These are phyloP conservation scores for Pythium sukuiense DNA, from an alignment of 352 stramenopile species.

Conservation along the genomic window DNA sequence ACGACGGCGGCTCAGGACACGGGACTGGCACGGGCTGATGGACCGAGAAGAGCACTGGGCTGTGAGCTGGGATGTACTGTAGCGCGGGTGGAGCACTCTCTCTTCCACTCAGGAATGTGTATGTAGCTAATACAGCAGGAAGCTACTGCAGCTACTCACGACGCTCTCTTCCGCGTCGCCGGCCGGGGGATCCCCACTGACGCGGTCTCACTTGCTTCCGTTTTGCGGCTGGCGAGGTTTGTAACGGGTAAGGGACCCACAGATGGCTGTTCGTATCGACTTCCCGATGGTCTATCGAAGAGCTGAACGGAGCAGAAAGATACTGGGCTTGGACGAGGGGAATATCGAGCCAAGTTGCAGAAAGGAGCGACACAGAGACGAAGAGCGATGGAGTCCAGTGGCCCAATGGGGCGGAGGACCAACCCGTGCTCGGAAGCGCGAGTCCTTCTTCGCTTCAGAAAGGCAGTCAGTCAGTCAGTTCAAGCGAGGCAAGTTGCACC, in stretches of 20 bases:
- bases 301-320: background rate
- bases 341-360: too few relatives aligned
- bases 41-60: background rate
- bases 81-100: background rate
- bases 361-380: slow-evolving; percentile 4
- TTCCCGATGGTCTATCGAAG: background rate
- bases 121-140: too few relatives aligned
- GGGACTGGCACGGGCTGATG: background rate
- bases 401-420: background rate
- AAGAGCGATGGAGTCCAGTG: background rate
- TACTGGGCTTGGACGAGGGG: too few relatives aligned
- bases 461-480: slow-evolving; percentile 6
- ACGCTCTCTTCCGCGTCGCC: slow-evolving; percentile 9
- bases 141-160: background rate
- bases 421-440: background rate
- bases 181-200: slow-evolving; percentile 5
- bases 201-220: slow-evolving; percentile 1
- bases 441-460: slow-evolving; percentile 2
- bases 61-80: too few relatives aligned
- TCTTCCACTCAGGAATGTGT: background rate
- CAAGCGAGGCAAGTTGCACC: background rate
- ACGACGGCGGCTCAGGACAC: background rate
- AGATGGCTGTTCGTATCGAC: slow-evolving; percentile 3
- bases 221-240: slow-evolving; percentile 1
- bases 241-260: slow-evolving; percentile 3